Percentiles rank a stretch among this genome's conserved stretches.
These are phyloP conservation scores for Pleurostoma richardsiae DNA, from an alignment of 2,329 filamentous ascomycete species.

Conservation along the genomic window DNA sequence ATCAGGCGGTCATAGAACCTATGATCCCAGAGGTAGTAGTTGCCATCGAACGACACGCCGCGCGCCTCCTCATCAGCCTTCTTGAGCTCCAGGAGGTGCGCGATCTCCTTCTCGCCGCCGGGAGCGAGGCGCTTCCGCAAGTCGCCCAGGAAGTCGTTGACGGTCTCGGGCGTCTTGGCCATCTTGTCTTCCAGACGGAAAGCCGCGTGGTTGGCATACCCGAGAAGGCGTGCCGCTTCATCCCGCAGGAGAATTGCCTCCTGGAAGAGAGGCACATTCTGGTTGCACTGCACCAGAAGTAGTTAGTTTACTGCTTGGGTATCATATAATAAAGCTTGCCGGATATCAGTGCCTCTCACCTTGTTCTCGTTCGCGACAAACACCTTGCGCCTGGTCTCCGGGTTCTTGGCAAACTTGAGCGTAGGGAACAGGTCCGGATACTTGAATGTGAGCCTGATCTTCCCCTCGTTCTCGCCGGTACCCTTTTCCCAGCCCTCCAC, in stretches of 20 bases:
- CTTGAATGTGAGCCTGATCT: conserved; percentile 74
- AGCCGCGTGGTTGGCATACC: conserved; percentile 71
- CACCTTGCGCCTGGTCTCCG: conserved; percentile 63
- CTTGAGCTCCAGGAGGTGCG: conserved; percentile 69
- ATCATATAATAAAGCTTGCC: too few species aligned
- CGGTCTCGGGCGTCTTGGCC: conserved; percentile 70
- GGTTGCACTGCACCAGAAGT: conserved; percentile 44
- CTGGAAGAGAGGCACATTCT: conserved; percentile 69
- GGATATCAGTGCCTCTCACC: conserved; percentile 24
- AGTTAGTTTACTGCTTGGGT: conserved; percentile 5
- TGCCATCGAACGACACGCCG: conserved; percentile 55
- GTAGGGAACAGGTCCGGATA: conserved; percentile 77
- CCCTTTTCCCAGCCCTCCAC: conserved; percentile 65
- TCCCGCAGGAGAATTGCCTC: conserved; percentile 72
- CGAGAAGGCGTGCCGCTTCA: conserved; percentile 70
- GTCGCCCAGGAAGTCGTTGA: conserved; percentile 68
- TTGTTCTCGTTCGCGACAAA: conserved; percentile 79
- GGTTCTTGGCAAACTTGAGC: conserved; percentile 69
- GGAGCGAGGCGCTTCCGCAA: conserved; percentile 61
- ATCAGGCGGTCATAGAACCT: conserved; percentile 76
- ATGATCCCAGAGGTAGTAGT: conserved; percentile 80
- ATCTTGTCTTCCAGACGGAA: conserved; percentile 80
- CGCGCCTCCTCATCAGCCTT: conserved; percentile 60
- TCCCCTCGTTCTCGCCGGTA: conserved; percentile 63
- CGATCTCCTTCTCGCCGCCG: conserved; percentile 66